Evolutionary conservation across 495 filamentous ascomycete genomes (phyloP), one percentile per base, ranked within the genome.

Genomic region (Penicillium samsonianum): DNA sequence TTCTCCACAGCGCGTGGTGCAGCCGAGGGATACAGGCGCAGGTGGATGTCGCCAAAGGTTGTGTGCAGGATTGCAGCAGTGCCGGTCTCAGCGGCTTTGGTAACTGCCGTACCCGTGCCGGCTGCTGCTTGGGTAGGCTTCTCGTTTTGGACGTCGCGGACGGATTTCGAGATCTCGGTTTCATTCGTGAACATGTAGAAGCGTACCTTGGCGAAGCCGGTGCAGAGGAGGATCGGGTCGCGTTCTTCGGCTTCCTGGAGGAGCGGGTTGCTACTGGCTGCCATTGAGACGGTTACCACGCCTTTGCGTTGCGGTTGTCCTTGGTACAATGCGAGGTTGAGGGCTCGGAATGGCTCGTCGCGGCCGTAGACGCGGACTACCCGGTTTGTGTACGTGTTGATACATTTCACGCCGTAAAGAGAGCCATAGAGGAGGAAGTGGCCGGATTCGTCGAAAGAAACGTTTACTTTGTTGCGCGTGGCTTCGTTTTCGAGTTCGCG

Each of bases 121-220:
- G 65, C 52, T 4, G 65, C 58, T 2, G 65, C 26, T 31, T 77
- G 64, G 2, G 75, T 80, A 5, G 93, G 94, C 62, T 92, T 94
- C 75, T 99, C 94, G 72, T 98, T 98, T 62, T 96, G 91, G 22
- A 98, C 78, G 67, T 98, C 94, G 60, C 94, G 88, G 28, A 87
- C 85, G 10, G 89, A 88, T 69, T 94, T 96, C 56, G 86, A 87
- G 56, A 95, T 82, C 5, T 91, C 84, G 17, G 86, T 83, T 19
- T 95, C 90, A 72, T 96, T 96, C 52, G 90, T 96, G 74, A 96
- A 99, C 82, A 97, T 90, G 80, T 98, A 99, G 78, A 99, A 99
- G 49, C 94, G 89, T 31, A 90, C 84, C 71, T 97, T 99, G 59
- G 86, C 89, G 23, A 87, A 85, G 1, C 89, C 92, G 0, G 93